Conservation (phyloP, 2,329 filamentous ascomycete species). For the Colletotrichum lindemuthianum region DNA sequence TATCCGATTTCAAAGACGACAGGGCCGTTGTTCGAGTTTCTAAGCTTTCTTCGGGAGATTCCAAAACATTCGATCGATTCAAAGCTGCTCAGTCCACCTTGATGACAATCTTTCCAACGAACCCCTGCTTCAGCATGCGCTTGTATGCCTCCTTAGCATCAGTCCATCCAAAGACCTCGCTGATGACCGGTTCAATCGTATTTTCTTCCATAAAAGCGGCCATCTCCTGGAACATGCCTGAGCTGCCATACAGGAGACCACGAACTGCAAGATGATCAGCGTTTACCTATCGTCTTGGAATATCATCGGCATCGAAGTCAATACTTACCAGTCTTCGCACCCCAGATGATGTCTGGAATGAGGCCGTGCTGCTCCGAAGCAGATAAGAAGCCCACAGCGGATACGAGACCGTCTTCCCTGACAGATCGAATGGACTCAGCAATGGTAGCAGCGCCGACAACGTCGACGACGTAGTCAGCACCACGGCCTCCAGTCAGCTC, state of each 20-base stretch:
- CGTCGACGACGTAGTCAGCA: slow-evolving; percentile 26
- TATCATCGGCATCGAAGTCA: background rate
- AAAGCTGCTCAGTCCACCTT: background rate
- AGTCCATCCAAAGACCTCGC: slow-evolving; percentile 4
- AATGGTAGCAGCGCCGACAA: slow-evolving; percentile 17
- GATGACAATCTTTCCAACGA: slow-evolving; percentile 13
- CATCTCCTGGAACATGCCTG: background rate
- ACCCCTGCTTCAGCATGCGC: background rate
- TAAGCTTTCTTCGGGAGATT: too few species aligned
- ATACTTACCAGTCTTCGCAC: slow-evolving; percentile 12
- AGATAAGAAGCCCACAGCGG: slow-evolving; percentile 9
- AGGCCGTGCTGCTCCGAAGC: slow-evolving; percentile 6
- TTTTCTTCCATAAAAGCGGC: slow-evolving; percentile 6
- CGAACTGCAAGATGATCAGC: background rate
- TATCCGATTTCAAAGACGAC: background rate
- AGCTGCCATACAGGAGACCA: background rate
- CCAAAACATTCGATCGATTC: background rate
- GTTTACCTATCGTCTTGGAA: too few species aligned
- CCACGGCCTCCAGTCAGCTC: slow-evolving; percentile 30
- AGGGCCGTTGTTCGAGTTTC: background rate
- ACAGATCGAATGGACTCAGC: background rate
- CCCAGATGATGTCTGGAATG: slow-evolving; percentile 12
- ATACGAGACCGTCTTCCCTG: slow-evolving; percentile 9
- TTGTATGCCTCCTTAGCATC: slow-evolving; percentile 9
- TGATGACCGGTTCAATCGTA: background rate